Evolutionary conservation across 1,284 basidiomycete genomes (phyloP).

Genomic region (Quambalaria eucalypti): DNA sequence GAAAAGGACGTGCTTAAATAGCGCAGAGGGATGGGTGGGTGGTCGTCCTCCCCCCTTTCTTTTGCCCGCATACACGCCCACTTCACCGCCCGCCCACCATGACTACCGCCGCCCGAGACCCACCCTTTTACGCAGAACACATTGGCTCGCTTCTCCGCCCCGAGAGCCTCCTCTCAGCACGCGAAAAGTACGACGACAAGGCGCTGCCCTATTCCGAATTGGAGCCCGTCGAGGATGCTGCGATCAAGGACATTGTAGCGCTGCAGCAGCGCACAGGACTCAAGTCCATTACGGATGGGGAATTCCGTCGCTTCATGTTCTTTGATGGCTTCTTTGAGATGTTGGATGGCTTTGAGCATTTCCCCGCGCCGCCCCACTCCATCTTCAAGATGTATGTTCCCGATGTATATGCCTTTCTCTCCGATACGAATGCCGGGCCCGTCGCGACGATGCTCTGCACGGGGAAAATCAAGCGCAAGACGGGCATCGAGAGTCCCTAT

Average conservation of each 20-base stretch:
- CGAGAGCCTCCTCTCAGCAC: not conserved
- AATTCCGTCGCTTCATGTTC: constrained; percentile 2
- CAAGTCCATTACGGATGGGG: constrained; percentile 2
- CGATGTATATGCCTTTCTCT: not conserved
- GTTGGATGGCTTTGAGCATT: not conserved
- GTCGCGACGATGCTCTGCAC: constrained; percentile 1
- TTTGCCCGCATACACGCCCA: too few species aligned
- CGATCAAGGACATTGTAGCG: not conserved
- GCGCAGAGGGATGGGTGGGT: too few species aligned
- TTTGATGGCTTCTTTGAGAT: constrained; percentile 3
- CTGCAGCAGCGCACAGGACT: not conserved
- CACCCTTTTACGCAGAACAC: constrained; percentile 2
- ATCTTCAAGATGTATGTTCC: constrained; percentile 5
- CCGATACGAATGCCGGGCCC: not conserved
- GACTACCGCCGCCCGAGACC: too few species aligned
- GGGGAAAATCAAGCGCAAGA: constrained; percentile 1
- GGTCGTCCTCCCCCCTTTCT: too few species aligned
- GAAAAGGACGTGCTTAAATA: too few species aligned
- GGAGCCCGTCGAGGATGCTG: constrained; percentile 2
- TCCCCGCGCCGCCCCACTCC: not conserved
- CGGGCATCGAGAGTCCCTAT: not conserved
- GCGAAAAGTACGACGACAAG: not conserved
- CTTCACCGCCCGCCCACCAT: too few species aligned
- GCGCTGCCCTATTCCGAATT: not conserved
- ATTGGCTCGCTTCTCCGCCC: constrained; percentile 5